Percentiles rank a stretch among this genome's conserved stretches.
Conservation (phyloP, 495 filamentous ascomycete species). For the Xanthoparmelia taractica region DNA sequence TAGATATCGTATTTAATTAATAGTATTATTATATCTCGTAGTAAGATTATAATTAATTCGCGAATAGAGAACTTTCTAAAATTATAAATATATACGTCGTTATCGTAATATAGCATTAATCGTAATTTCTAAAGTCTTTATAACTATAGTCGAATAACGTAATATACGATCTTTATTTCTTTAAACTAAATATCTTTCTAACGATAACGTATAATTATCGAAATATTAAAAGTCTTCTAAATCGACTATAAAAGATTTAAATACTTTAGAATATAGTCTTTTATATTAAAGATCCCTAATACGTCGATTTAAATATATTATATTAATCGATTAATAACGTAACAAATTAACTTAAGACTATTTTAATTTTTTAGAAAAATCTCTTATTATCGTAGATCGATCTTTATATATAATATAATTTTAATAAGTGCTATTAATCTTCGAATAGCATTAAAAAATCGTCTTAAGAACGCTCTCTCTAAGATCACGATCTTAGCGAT, state of each 20-base stretch:
- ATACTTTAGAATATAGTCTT: neutral
- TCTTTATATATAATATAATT: neutral
- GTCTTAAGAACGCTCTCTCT: neutral
- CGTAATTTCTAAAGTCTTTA: too few relatives aligned
- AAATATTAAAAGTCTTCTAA: neutral
- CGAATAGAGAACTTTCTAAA: too few relatives aligned
- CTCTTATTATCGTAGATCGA: neutral
- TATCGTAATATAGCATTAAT: too few relatives aligned
- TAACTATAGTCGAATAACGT: neutral
- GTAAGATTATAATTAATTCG: too few relatives aligned
- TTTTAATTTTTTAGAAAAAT: neutral
- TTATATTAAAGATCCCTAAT: neutral
- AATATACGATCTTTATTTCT: neutral
- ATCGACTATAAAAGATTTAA: neutral
- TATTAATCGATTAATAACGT: neutral
- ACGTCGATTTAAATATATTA: neutral
- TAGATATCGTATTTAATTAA: neutral
- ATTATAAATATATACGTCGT: too few relatives aligned
- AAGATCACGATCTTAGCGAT: neutral
- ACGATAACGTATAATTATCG: neutral
- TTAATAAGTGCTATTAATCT: neutral
- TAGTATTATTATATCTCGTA: too few relatives aligned
- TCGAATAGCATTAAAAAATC: neutral
- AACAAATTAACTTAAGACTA: neutral
- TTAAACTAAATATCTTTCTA: neutral